These are phyloP conservation scores for Cladosporium austrohemisphaericum DNA, from an alignment of 2,329 filamentous ascomycete genomes.

Conservation along the genomic window DNA sequence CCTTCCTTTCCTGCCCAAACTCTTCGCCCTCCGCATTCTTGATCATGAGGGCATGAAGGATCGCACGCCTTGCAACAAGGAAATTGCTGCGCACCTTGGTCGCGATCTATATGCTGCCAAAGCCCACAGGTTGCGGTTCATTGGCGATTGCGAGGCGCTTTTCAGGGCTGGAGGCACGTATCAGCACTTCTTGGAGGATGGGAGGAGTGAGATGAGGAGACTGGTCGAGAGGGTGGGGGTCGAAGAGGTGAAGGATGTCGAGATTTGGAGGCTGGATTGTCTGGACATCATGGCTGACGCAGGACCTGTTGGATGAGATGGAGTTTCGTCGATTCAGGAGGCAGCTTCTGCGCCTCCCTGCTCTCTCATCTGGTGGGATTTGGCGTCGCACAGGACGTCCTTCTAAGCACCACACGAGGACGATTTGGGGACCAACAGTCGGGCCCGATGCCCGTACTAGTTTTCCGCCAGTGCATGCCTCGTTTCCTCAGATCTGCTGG, in stretches of 20 bases:
- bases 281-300: slow-evolving; percentile 26
- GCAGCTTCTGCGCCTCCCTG: too few relatives aligned
- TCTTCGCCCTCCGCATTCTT: slow-evolving; percentile 42
- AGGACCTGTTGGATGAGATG: background rate
- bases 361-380: too few relatives aligned
- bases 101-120: slow-evolving; percentile 18
- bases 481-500: too few relatives aligned
- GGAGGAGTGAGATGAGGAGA: slow-evolving; percentile 22
- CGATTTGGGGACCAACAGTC: too few relatives aligned
- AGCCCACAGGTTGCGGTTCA: slow-evolving; percentile 31
- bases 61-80: slow-evolving; percentile 20
- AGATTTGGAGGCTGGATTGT: slow-evolving; percentile 45
- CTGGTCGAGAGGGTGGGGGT: slow-evolving; percentile 32
- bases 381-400: too few relatives aligned
- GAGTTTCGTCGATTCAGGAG: too few relatives aligned
- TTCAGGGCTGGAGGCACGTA: slow-evolving; percentile 34
- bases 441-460: too few relatives aligned
- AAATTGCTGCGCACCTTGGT: slow-evolving; percentile 31
- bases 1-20: slow-evolving; percentile 36
- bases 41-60: slow-evolving; percentile 19
- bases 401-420: too few relatives aligned
- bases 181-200: slow-evolving; percentile 23
- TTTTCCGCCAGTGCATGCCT: too few relatives aligned
- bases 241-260: slow-evolving; percentile 39
- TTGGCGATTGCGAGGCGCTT: slow-evolving; percentile 39